phyloP scores from a whole-genome alignment of 1,284 basidiomycete genomes.

The Sanghuangporus sanghuang region DNA sequence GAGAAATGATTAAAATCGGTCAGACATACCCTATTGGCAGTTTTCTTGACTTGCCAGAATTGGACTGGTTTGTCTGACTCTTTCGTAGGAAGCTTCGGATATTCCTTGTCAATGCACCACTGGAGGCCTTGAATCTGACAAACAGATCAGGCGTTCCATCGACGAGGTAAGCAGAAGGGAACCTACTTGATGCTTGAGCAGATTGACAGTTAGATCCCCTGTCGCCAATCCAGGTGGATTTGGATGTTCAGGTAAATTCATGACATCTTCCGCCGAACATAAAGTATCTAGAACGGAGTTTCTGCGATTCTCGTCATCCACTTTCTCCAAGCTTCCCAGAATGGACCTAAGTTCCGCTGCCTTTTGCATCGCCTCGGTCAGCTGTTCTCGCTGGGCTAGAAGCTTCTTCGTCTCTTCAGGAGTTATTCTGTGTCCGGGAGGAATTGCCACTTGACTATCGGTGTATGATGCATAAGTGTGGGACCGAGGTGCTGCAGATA shows the following conservation, averaged over 20 bases:
- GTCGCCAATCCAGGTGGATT: constrained; percentile 61
- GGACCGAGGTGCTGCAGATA: constrained; percentile 14
- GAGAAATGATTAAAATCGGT: not conserved
- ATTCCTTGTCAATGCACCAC: constrained; percentile 78
- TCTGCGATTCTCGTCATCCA: constrained; percentile 73
- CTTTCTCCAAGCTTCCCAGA: constrained; percentile 64
- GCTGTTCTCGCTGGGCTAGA: constrained; percentile 28
- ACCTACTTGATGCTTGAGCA: constrained; percentile 73
- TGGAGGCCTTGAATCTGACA: constrained; percentile 64
- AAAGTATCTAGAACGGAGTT: constrained; percentile 62
- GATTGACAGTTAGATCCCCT: constrained; percentile 62
- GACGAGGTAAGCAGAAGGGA: constrained; percentile 17
- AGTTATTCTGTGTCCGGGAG: constrained; percentile 14
- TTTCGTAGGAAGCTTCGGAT: constrained; percentile 62
- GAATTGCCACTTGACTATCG: constrained; percentile 22
- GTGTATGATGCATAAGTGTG: constrained; percentile 20
- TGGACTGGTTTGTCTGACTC: constrained; percentile 74
- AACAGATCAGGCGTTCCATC: not conserved
- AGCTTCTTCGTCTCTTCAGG: constrained; percentile 34
- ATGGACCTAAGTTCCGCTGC: constrained; percentile 64
- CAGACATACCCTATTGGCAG: constrained; percentile 42
- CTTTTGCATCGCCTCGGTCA: constrained; percentile 46
- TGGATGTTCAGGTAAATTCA: constrained; percentile 59
- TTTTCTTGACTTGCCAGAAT: constrained; percentile 75
- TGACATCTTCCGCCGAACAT: constrained; percentile 62